Evolutionary conservation across 768 basidiomycete species (phyloP).

Genomic region (Holtermanniella nyarrowii): DNA sequence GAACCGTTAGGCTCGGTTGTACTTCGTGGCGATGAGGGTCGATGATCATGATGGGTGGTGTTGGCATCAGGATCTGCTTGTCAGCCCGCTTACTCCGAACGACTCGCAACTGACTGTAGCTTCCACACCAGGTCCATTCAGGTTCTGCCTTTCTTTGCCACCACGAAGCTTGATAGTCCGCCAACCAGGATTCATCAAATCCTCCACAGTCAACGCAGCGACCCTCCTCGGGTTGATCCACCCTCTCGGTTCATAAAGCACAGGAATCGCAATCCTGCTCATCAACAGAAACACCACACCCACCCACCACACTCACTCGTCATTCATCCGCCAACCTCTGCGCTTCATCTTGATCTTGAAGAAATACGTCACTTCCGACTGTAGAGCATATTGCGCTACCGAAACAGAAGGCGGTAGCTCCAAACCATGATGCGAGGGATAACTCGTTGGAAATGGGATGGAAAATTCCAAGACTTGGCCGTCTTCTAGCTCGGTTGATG

Average conservation of each 20-base stretch:
- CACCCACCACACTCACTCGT: background rate
- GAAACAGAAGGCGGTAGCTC: background rate
- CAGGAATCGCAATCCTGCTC: conserved; percentile 22
- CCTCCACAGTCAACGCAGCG: conserved; percentile 22
- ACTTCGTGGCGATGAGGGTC: background rate
- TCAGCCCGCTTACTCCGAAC: conserved; percentile 7
- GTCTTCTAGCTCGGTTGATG: background rate
- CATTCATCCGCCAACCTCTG: background rate
- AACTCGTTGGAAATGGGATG: background rate
- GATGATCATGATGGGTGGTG: conserved; percentile 31
- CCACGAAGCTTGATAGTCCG: conserved; percentile 23
- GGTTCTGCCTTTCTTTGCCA: conserved; percentile 13
- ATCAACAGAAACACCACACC: background rate
- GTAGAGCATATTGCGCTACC: background rate
- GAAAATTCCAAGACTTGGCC: background rate
- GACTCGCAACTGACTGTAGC: conserved; percentile 1
- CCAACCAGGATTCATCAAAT: conserved; percentile 35
- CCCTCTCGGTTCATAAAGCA: conserved; percentile 30
- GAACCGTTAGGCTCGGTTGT: conserved; percentile 28
- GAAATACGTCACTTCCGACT: background rate
- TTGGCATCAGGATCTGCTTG: conserved; percentile 26
- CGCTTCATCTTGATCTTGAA: background rate
- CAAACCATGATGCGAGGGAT: background rate
- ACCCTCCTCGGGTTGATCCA: conserved; percentile 28
- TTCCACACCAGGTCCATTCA: background rate